Evolutionary conservation across 148 eudicot species (phyloP), one percentile per base, ranked within the genome.

Genomic region (Fagopyrum homotropicum): DNA sequence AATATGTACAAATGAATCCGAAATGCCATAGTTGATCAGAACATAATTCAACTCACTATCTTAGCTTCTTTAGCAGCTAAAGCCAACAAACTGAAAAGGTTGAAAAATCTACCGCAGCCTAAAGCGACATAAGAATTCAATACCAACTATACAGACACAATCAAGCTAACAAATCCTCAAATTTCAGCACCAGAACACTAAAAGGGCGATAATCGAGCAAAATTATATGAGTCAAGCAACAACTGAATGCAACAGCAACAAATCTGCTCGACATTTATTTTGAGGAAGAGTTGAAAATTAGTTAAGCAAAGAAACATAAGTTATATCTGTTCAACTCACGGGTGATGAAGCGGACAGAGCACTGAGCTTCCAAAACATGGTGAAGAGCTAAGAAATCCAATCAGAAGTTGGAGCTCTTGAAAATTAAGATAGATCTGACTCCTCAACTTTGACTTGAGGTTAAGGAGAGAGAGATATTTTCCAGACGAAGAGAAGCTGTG

Each of bases 331-430:
- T 45, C 17, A 66, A 87, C 90, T 87, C 79, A 93, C 97, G 70
- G 98, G 95, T 26, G 98, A 93, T 45, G 97, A 82, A 76, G 97
- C 87, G 74, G 98, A 93, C 6, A 91, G 81, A 75, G 92, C 72
- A 44, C 91, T 81, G 77, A 91, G 95, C 83, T 89, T 88, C 98
- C 97, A 93, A 57, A 93, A 93, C 98, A 93, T 93, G 74, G 74
- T 84, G 72, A 63, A 64, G 50, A 3, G 16, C 54, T 49, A 2
- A 35, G 45, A 77, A 66, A 29, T 66, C 47, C 71, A 40, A 52
- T 26, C 66, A 22, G 69, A 45, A 46, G 52, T 46, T 54, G 50
- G 40, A 12, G 51, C 68, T 55, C 9, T 35, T 8, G 22, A 6
- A 11, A 48, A 80, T 35, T 57, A 60, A 48, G 63, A 66, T 50